Evolutionary conservation across 1,284 basidiomycete genomes (phyloP), one percentile per base, ranked within the genome.

Genomic region (Anthracocystis setariae): DNA sequence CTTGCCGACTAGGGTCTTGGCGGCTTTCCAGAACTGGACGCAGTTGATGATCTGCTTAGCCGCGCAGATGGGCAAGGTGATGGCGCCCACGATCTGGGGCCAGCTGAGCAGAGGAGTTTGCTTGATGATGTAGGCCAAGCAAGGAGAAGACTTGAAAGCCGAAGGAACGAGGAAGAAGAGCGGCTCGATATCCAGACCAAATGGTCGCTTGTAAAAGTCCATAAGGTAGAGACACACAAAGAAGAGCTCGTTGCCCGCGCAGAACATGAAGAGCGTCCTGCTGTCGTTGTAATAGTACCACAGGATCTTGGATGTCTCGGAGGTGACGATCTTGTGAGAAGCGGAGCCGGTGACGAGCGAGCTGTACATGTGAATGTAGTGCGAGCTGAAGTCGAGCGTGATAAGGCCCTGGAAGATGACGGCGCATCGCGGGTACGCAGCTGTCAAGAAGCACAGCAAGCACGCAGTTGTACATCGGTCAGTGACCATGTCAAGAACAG

Each of bases 361-460:
- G 78, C 95, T 95, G 85, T 98, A 97, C 95, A 99, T 99, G 86
- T 98, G 96, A 88, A 99, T 98, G 86, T 98, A 99, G 84, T 99
- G 95, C 78, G 93, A 95, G 73, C 91, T 91, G 84, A 99, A 99
- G 85, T 99, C 96, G 69, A 99, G 89, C 0, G 94, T 89, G 84
- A 99, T 98, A 67, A 99, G 89, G 84, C 91, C 91, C 84, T 97
- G 94, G 86, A 98, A 98, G 49, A 90, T 81, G 50, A 96, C 86
- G 3, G 94, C 91, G 73, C 86, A 92, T 32, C 85, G 81, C 8
- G 93, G 93, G 84, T 97, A 98, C 43, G 89, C 91, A 7, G 90
- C 91, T 9, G 93, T 89, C 39, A 99, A 88, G 86, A 95, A 98
- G 84, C 93, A 96, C 29, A 98, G 86, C 67, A 98, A 86, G 83